phyloP scores from a whole-genome alignment of 805 yeast species.

The Komagataella mondaviorum region DNA sequence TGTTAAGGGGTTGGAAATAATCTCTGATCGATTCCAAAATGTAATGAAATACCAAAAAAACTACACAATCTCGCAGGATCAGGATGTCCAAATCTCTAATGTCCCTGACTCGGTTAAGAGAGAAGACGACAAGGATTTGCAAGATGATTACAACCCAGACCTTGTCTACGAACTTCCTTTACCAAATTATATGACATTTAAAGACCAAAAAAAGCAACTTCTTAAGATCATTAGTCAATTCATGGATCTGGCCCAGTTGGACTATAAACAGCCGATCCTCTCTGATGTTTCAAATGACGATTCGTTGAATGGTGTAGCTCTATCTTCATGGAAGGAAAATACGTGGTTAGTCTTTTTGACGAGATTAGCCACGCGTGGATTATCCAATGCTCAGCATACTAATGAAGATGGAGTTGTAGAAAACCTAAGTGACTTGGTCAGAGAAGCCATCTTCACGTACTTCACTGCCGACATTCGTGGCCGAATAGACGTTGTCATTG shows the following conservation, averaged over 20 bases:
- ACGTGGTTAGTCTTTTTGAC: conserved; percentile 70
- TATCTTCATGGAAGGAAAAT: conserved; percentile 38
- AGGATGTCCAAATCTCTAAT: background rate
- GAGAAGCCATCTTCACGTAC: conserved; percentile 60
- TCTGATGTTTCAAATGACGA: background rate
- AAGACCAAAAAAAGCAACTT: conserved; percentile 45
- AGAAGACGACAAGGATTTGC: conserved; percentile 9
- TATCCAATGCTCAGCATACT: conserved; percentile 15
- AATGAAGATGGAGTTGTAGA: conserved; percentile 3
- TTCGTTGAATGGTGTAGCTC: conserved; percentile 40
- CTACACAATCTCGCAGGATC: conserved; percentile 1
- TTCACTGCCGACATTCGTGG: conserved; percentile 60
- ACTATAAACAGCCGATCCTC: conserved; percentile 5
- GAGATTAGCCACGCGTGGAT: conserved; percentile 75
- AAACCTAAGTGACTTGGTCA: conserved; percentile 39
- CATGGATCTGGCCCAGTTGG: conserved; percentile 29
- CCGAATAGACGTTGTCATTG: conserved; percentile 63
- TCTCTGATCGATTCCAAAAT: conserved; percentile 42
- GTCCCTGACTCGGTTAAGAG: conserved; percentile 6
- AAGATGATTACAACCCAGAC: conserved; percentile 14
- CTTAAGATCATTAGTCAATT: conserved; percentile 45
- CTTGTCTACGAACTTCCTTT: conserved; percentile 30
- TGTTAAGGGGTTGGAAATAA: conserved; percentile 54
- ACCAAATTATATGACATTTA: conserved; percentile 37
- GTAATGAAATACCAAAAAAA: conserved; percentile 9